phyloP scores from a whole-genome alignment of 257 asterid species.

The Solanum chiquidenum region DNA sequence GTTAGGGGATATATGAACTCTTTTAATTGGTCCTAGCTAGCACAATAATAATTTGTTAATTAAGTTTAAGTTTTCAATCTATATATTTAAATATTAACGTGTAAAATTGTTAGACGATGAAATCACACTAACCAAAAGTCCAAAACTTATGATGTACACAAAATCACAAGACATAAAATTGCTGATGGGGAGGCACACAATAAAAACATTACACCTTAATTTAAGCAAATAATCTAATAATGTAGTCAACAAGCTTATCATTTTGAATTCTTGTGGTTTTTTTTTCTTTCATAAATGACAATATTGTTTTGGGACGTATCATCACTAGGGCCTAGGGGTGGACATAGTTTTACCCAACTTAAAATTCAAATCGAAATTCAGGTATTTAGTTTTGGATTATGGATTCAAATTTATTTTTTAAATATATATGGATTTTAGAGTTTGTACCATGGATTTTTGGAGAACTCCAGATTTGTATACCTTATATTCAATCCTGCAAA shows the following conservation, averaged over 20 bases:
- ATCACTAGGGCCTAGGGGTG: neutral
- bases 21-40: neutral
- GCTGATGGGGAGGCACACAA: neutral
- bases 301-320: neutral
- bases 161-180: neutral
- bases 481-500: neutral
- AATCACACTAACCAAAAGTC: neutral
- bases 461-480: too few species aligned
- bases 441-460: neutral
- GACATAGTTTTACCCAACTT: neutral
- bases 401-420: neutral
- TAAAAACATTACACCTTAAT: neutral
- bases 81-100: neutral
- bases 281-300: neutral
- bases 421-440: neutral
- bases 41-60: neutral
- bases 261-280: neutral
- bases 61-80: neutral
- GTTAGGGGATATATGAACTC: neutral
- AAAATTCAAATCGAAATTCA: neutral
- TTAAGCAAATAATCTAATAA: neutral
- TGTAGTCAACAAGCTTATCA: slow-evolving; percentile 17
- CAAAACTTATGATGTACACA: neutral
- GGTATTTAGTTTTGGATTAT: neutral
- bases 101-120: neutral